Conservation (phyloP, 2,329 filamentous ascomycete genomes). For the Fusarium cicatricum region DNA sequence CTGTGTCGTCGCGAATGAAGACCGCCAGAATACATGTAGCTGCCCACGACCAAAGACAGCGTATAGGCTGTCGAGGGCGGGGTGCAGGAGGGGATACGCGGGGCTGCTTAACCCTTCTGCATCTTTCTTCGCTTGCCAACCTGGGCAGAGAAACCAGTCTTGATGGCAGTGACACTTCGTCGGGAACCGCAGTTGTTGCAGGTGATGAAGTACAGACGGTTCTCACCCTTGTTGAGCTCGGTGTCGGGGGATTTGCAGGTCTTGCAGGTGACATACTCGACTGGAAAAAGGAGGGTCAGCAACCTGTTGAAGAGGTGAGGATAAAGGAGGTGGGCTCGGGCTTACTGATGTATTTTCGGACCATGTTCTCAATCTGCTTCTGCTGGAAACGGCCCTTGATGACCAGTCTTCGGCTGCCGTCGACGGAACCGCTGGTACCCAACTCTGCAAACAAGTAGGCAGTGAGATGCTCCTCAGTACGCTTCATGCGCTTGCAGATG, state of each 20-base stretch:
- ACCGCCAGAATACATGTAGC: constrained; percentile 11
- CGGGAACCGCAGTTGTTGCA: constrained; percentile 85
- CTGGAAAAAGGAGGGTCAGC: constrained; percentile 53
- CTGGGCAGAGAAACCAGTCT: constrained; percentile 99
- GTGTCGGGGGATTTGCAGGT: constrained; percentile 96
- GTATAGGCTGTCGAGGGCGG: constrained; percentile 7
- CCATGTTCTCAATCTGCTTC: constrained; percentile 98
- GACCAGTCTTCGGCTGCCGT: constrained; percentile 89
- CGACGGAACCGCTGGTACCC: constrained; percentile 95
- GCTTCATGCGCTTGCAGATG: constrained; percentile 99
- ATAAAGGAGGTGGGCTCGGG: too few species aligned
- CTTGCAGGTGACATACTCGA: constrained; percentile 99
- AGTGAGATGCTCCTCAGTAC: constrained; percentile 96
- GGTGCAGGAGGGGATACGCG: constrained; percentile 12
- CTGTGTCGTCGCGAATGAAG: constrained; percentile 19
- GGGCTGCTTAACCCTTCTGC: constrained; percentile 68
- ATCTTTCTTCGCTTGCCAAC: constrained; percentile 98
- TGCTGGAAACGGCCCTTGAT: constrained; percentile 99
- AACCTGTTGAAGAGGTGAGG: too few species aligned
- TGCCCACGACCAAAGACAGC: constrained; percentile 18
- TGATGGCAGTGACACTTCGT: constrained; percentile 95
- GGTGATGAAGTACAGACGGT: constrained; percentile 98
- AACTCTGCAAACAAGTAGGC: constrained; percentile 97
- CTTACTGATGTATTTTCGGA: constrained; percentile 93
- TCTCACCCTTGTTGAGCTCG: constrained; percentile 98